A percentile compares a stretch with the other conserved stretches of the same genome.
Evolutionary conservation across 257 asterid species (phyloP).

Genomic region (Buddleja alternifolia): DNA sequence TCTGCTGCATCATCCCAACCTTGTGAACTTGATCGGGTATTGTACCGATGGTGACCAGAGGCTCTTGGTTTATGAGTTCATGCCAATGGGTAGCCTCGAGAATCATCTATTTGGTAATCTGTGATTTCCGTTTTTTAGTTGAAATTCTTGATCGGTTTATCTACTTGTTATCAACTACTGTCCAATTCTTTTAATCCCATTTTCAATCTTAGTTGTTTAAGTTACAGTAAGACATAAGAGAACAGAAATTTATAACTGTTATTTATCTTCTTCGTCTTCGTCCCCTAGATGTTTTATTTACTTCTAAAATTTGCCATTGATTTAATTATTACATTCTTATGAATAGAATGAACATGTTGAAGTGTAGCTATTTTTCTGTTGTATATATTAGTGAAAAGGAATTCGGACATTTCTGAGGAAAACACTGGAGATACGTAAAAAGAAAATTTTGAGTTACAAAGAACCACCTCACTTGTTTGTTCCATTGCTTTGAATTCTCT

Average conservation of each 20-base stretch:
- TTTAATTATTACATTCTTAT: not conserved
- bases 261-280: not conserved
- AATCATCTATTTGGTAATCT: conserved; percentile 80
- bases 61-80: conserved; percentile 84
- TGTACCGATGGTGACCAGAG: conserved; percentile 94
- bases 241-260: not conserved
- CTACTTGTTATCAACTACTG: not conserved
- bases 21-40: conserved; percentile 82
- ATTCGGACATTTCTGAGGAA: not conserved
- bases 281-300: not conserved
- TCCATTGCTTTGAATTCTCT: not conserved
- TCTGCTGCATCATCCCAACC: conserved; percentile 80
- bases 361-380: not conserved
- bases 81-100: conserved; percentile 92
- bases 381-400: not conserved
- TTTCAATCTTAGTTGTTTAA: conserved; percentile 20
- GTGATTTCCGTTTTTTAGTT: not conserved
- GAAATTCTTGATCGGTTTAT: not conserved
- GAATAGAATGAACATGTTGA: not conserved
- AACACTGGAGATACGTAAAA: not conserved
- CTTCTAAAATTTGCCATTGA: not conserved
- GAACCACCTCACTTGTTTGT: not conserved
- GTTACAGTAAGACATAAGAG: not conserved
- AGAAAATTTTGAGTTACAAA: not conserved
- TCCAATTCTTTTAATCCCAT: not conserved